Percentiles rank a stretch among this genome's conserved stretches.
phyloP scores from a whole-genome alignment of 345 rosid genomes.

The Leavenworthia alabamica region DNA sequence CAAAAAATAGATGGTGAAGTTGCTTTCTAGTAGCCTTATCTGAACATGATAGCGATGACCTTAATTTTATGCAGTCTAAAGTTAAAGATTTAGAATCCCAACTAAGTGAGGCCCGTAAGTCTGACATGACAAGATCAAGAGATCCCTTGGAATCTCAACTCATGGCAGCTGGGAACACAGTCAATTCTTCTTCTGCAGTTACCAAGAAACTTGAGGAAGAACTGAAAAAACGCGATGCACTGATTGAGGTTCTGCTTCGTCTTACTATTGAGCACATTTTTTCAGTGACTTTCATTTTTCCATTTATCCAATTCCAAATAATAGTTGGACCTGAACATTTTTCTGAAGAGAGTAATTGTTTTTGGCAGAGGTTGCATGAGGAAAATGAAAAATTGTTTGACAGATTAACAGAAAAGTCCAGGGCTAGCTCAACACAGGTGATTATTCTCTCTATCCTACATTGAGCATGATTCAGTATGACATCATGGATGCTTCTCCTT shows the following conservation, averaged over 20 bases:
- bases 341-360: conserved; percentile 21
- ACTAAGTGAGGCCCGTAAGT: conserved; percentile 54
- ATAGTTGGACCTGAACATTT: conserved; percentile 6
- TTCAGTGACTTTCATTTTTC: not conserved
- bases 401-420: conserved; percentile 86
- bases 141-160: conserved; percentile 37
- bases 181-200: conserved; percentile 72
- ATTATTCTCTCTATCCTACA: conserved; percentile 7
- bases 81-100: conserved; percentile 61
- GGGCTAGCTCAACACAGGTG: conserved; percentile 68
- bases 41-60: not conserved
- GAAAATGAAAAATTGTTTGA: conserved; percentile 97
- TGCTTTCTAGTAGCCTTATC: conserved; percentile 6
- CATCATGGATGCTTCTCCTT: not conserved
- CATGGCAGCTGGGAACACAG: conserved; percentile 42
- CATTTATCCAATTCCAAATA: not conserved
- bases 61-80: conserved; percentile 48
- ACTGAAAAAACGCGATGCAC: conserved; percentile 88
- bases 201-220: conserved; percentile 96
- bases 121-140: conserved; percentile 40
- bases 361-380: conserved; percentile 85
- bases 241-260: conserved; percentile 66
- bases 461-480: conserved; percentile 1
- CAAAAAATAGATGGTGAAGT: not conserved
- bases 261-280: conserved; percentile 4